A percentile compares a stretch with the other conserved stretches of the same genome.
Conservation (phyloP, 305 asterid species). For the Striga hermonthica region DNA sequence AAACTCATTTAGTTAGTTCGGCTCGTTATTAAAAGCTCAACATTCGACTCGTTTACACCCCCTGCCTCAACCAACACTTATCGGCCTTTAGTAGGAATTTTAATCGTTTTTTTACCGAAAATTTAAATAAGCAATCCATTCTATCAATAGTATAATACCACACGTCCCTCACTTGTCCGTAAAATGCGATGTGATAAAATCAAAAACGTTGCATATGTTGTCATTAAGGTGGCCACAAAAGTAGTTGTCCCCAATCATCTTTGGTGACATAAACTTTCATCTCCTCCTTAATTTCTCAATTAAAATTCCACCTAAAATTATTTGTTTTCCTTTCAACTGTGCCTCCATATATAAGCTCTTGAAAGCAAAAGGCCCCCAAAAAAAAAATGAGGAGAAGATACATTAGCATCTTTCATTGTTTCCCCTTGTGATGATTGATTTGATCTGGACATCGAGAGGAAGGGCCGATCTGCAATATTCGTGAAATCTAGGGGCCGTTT, state of each 20-base stretch:
- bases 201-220: slow-evolving; percentile 35
- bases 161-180: slow-evolving; percentile 22
- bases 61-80: too few relatives aligned
- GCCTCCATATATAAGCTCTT: slow-evolving; percentile 22
- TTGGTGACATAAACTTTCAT: slow-evolving; percentile 25
- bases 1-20: too few relatives aligned
- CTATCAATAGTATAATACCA: neutral
- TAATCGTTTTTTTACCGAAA: too few relatives aligned
- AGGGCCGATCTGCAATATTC: slow-evolving; percentile 7
- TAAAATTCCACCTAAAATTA: neutral
- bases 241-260: slow-evolving; percentile 51
- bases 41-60: too few relatives aligned
- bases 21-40: too few relatives aligned
- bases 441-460: slow-evolving; percentile 25
- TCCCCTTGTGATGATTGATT: neutral
- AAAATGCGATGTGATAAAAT: slow-evolving; percentile 32
- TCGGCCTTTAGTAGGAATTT: too few relatives aligned
- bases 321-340: slow-evolving; percentile 27
- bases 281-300: slow-evolving; percentile 21
- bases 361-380: neutral
- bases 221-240: slow-evolving; percentile 39
- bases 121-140: neutral
- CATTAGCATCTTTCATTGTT: too few relatives aligned
- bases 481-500: neutral
- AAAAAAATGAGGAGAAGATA: neutral